These are phyloP conservation scores for Pythium graminicola DNA, from an alignment of 352 stramenopile species.

Conservation along the genomic window DNA sequence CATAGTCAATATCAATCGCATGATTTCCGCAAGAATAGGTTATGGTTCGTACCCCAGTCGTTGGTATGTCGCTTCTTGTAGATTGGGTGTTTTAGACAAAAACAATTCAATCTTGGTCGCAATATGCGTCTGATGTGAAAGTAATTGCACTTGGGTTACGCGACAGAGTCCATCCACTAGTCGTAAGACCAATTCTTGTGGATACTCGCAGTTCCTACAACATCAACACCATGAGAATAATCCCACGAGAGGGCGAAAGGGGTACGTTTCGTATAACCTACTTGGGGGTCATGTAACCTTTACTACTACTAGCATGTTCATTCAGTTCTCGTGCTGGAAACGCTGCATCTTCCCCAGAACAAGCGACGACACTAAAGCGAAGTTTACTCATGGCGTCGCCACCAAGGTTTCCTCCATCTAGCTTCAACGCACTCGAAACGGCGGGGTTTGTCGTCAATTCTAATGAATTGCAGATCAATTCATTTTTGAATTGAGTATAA, in stretches of 20 bases:
- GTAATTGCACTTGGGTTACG: conserved; percentile 83
- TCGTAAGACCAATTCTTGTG: conserved; percentile 88
- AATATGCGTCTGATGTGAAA: conserved; percentile 91
- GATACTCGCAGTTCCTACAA: conserved; percentile 87
- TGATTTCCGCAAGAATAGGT: neutral
- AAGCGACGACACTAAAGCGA: conserved; percentile 77
- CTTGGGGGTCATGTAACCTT: conserved; percentile 78
- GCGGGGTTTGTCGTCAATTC: conserved; percentile 2
- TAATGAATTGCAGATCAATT: conserved; percentile 6
- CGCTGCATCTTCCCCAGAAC: conserved; percentile 80
- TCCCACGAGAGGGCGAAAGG: neutral
- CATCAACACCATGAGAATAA: neutral
- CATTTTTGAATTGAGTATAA: neutral
- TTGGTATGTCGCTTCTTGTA: conserved; percentile 54
- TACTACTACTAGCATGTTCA: conserved; percentile 48
- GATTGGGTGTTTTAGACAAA: conserved; percentile 42
- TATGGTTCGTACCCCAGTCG: conserved; percentile 71
- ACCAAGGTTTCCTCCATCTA: too few relatives aligned
- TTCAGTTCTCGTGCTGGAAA: conserved; percentile 86
- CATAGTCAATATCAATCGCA: neutral
- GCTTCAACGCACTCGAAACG: conserved; percentile 16
- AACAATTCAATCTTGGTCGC: conserved; percentile 91
- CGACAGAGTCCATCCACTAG: conserved; percentile 61
- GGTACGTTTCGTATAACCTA: conserved; percentile 23
- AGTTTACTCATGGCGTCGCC: conserved; percentile 70